Base-by-base conservation (phyloP, 2,329 filamentous ascomycete species). In the Exophiala aquamarina region DNA sequence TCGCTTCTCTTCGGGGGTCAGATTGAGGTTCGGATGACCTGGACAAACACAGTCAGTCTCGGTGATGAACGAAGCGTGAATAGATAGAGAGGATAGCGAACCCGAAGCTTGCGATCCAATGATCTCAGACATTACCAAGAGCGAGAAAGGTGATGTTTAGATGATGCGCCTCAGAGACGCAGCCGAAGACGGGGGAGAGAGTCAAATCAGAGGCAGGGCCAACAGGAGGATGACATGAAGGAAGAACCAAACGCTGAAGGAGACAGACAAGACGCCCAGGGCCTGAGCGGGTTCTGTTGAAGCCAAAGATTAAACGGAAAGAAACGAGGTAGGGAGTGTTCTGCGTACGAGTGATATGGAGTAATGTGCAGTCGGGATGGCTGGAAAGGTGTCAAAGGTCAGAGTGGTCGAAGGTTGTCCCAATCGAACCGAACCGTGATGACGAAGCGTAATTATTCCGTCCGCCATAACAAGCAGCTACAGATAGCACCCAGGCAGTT, bases 1-100 rank as follows among this genome's bases (percentile, higher is more conserved):
- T 68, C 89, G 87, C 74, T 95, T 96, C 79, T 98, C 93, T 59
- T 97, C 90, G 39, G 87, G 73, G 21, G 84, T 88, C 57, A 97
- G 82, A 73, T 95, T 95, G 60, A 95, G 80, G 69, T 85, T 86
- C 55, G 84, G 82, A 58, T 73, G 69, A 48, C 63, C 66, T 67
- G 43, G 43, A 45, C 32, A 42, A 15, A 26, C 23, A 6, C 23
- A 6, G 23, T 28, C 14, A 49, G 19, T 23, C 36, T 48, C 39
- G 51, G 45, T 28, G 5, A 8, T 13, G 4, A 32, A 8, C n/a
- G 4, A 32, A 35, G 21, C 18, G 39, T 13, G 14, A 26, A 14
- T 32, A 13, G 37, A 11, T 40, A 14, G 41, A n/a, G 38, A 14
- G 14, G 23, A 9, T 15, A 19, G 43, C 55, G 20, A 44, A 56